Conservation (phyloP, 2,329 filamentous ascomycete species). For the Akanthomyces lecanii region DNA sequence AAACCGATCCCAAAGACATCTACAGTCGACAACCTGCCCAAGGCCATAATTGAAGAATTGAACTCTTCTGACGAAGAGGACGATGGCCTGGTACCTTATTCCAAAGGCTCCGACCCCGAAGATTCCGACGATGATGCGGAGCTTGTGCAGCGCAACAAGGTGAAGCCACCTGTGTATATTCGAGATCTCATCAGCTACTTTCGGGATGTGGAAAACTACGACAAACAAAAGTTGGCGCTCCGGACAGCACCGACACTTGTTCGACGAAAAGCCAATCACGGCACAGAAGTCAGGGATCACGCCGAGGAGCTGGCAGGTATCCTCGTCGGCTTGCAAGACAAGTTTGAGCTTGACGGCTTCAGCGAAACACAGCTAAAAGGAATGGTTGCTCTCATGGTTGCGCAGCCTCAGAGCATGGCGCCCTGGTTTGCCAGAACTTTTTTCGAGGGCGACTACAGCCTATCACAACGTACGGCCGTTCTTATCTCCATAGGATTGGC, state of each 20-base stretch:
- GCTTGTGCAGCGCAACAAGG: constrained; percentile 76
- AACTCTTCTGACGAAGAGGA: constrained; percentile 56
- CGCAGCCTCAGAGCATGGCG: constrained; percentile 71
- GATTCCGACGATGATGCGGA: constrained; percentile 94
- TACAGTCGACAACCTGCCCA: constrained; percentile 28
- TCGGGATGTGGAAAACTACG: constrained; percentile 76
- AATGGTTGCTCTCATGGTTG: constrained; percentile 75
- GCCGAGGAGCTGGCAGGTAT: constrained; percentile 73
- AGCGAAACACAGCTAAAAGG: constrained; percentile 70
- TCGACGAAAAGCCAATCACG: constrained; percentile 81
- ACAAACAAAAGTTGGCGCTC: constrained; percentile 76
- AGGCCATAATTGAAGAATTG: constrained; percentile 62
- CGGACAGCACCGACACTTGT: constrained; percentile 75
- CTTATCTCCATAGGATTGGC: constrained; percentile 78
- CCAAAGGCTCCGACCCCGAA: constrained; percentile 81
- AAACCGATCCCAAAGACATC: constrained; percentile 28
- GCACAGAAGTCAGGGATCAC: constrained; percentile 82
- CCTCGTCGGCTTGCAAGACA: constrained; percentile 78
- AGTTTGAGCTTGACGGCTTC: constrained; percentile 77
- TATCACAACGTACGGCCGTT: constrained; percentile 76
- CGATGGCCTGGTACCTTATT: constrained; percentile 70
- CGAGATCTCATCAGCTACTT: constrained; percentile 77
- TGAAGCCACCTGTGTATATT: constrained; percentile 83
- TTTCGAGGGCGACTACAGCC: constrained; percentile 87
- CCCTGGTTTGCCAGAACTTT: constrained; percentile 81